Base-by-base conservation (phyloP, 441 rosid genomes). In the Capsella rubella region DNA sequence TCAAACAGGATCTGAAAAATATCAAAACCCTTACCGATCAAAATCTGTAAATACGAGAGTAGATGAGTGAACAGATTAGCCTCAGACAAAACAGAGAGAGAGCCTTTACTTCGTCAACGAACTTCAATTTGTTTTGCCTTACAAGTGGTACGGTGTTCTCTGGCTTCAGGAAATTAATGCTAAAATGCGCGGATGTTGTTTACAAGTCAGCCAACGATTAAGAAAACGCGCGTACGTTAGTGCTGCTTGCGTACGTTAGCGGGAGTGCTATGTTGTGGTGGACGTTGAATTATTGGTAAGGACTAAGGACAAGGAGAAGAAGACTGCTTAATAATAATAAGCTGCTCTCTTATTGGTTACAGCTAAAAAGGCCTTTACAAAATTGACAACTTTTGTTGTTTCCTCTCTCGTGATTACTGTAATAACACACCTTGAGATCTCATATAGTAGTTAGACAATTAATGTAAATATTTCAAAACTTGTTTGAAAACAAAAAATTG, bases 141-240 rank as follows among this genome's bases (percentile, higher is more conserved):
- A 9, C 34, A 67, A 55, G 74, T 71, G 55, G 29, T 45, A 46
- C 29, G 55, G 78, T 15, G 54, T 49, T 57, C 67, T 59, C 42
- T 50, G 69, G 40, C 18, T 68, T 21, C 46, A 43, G 66, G 8
- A 32, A 10, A 13, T 2, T 7, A 51, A 18, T 72, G 78, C 81
- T 83, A 80, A 75, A 73, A 67, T 81, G 80, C 71, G 82, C 86
- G 73, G 55, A 51, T 53, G 2, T 67, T 49, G 73, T 51, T 61
- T 11, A 52, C 67, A 9, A 32, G 68, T 52, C 47, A 50, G 84
- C 81, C 80, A 78, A 71, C 65, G 59, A 67, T 11, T 43, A n/a
- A 49, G 40, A 55, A 64, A 49, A 8, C 4, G 16, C 47, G 76
- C 76, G 72, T 27, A 76, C 57, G 67, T 49, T 76, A 75, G 74